Evolutionary conservation across 2,329 filamentous ascomycete genomes (phyloP).

Genomic region (Onygena corvina): DNA sequence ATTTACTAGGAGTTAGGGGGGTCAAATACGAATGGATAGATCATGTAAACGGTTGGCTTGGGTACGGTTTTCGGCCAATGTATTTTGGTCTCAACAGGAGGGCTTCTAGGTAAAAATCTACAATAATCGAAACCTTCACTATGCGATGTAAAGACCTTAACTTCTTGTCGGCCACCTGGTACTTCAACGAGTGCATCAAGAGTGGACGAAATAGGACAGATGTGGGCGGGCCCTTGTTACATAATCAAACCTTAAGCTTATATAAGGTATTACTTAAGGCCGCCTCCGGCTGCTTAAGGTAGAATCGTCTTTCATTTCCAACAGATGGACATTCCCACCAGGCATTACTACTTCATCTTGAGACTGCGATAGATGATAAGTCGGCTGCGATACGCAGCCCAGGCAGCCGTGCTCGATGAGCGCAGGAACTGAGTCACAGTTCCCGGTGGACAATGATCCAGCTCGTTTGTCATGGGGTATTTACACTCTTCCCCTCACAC

Average conservation of each 20-base stretch:
- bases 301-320: no score
- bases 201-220: no score
- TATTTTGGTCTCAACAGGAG: neutral
- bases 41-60: neutral
- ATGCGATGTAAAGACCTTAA: no score
- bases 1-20: neutral
- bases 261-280: no score
- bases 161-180: no score
- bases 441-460: slow-evolving; percentile 38
- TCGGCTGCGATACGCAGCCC: neutral
- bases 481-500: slow-evolving; percentile 8
- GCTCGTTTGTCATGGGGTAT: slow-evolving; percentile 52
- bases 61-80: neutral
- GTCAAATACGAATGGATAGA: neutral
- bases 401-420: neutral
- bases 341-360: neutral
- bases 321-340: no score
- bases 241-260: neutral
- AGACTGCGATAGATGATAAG: neutral
- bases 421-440: slow-evolving; percentile 2
- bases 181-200: no score
- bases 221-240: no score
- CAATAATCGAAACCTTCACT: no score
- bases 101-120: neutral
- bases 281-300: no score